These are phyloP conservation scores for Protea cynaroides DNA, from an alignment of 164 flowering plant species.

Conservation along the genomic window DNA sequence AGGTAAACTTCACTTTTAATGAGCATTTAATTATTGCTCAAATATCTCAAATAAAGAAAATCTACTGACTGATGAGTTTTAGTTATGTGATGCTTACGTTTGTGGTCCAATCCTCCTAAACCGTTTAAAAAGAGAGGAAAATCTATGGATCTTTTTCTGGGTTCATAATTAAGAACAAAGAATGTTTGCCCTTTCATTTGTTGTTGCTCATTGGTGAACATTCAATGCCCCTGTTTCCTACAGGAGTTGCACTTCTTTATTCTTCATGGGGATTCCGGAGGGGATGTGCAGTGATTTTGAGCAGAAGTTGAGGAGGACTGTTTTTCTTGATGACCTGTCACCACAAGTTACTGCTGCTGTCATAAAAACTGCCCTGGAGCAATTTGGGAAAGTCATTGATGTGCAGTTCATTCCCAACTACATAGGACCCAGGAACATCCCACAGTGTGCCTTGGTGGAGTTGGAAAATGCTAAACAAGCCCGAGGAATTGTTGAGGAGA, in stretches of 20 bases:
- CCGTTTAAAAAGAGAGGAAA: no score
- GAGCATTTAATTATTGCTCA: no score
- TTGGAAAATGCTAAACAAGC: conserved; percentile 50
- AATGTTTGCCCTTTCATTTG: no score
- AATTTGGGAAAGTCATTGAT: conserved; percentile 61
- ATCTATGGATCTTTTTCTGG: no score
- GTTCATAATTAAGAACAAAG: no score
- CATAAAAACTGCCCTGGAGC: conserved; percentile 52
- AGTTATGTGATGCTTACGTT: no score
- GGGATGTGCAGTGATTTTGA: conserved; percentile 49
- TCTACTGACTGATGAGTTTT: no score
- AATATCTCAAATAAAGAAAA: no score
- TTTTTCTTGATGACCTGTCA: conserved; percentile 59
- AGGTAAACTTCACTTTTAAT: no score
- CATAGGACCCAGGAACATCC: conserved; percentile 20
- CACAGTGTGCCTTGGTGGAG: conserved; percentile 66
- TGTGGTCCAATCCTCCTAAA: no score
- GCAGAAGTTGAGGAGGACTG: conserved; percentile 58
- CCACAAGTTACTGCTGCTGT: conserved; percentile 49
- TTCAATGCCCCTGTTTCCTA: no score
- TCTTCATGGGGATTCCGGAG: conserved; percentile 15
- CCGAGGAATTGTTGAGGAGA: conserved; percentile 13
- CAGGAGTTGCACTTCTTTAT: not conserved
- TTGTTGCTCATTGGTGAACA: no score
- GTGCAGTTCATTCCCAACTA: conserved; percentile 61